Conservation (phyloP, 805 yeast species). For the Wickerhamiella galacta region DNA sequence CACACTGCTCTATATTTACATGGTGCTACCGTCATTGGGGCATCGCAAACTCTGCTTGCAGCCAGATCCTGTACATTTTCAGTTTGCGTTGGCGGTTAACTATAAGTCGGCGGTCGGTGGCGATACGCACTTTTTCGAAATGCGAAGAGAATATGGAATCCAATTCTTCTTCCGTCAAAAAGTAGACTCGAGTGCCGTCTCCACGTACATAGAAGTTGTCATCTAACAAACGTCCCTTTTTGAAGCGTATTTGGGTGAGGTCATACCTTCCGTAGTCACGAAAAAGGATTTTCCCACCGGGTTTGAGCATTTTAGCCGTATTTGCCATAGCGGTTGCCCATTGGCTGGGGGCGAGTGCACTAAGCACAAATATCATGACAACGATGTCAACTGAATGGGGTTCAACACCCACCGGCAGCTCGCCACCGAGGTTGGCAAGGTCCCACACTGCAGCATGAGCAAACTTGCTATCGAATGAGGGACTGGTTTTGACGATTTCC, state of each 20-base stretch:
- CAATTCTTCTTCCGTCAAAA: slow-evolving; percentile 88
- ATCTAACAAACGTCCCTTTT: slow-evolving; percentile 68
- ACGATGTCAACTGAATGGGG: slow-evolving; percentile 75
- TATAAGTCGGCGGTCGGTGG: slow-evolving; percentile 74
- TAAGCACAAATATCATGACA: slow-evolving; percentile 88
- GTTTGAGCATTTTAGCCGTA: slow-evolving; percentile 57
- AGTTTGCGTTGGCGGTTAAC: slow-evolving; percentile 84
- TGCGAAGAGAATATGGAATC: slow-evolving; percentile 48
- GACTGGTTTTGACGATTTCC: slow-evolving; percentile 55
- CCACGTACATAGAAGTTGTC: slow-evolving; percentile 94
- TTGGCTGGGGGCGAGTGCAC: slow-evolving; percentile 81
- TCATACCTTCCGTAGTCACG: slow-evolving; percentile 95
- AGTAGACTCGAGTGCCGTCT: slow-evolving; percentile 94
- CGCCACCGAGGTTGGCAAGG: slow-evolving; percentile 56
- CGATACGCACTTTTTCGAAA: slow-evolving; percentile 60
- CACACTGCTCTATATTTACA: too few relatives aligned
- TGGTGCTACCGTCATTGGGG: too few relatives aligned
- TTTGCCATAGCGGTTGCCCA: slow-evolving; percentile 73
- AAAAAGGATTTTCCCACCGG: slow-evolving; percentile 80
- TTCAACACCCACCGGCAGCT: slow-evolving; percentile 70
- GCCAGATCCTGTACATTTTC: slow-evolving; percentile 94
- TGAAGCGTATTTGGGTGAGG: slow-evolving; percentile 85
- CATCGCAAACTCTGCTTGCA: slow-evolving; percentile 80
- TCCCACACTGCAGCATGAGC: slow-evolving; percentile 93
- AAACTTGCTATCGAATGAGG: slow-evolving; percentile 37